These are phyloP conservation scores for Capsicum rhomboideum DNA, from an alignment of 257 asterid species.

Conservation along the genomic window DNA sequence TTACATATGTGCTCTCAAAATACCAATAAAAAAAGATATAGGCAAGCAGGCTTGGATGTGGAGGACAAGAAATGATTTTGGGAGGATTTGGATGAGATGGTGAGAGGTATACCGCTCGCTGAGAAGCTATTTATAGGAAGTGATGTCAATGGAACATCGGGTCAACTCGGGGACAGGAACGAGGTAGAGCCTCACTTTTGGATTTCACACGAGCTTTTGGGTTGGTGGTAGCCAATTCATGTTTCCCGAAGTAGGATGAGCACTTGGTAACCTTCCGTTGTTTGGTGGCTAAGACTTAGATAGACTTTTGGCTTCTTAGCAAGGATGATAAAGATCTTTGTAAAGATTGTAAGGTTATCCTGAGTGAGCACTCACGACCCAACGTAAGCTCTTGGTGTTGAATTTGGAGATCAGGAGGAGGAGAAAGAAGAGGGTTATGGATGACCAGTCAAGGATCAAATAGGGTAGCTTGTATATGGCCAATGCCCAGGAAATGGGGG, in stretches of 20 bases:
- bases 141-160: not conserved
- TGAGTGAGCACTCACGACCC: too few species aligned
- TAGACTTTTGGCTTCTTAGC: too few species aligned
- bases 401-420: not conserved
- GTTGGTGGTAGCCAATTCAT: too few species aligned
- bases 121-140: not conserved
- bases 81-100: not conserved
- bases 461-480: not conserved
- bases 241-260: too few species aligned
- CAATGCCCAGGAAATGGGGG: not conserved
- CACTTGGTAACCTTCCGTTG: too few species aligned
- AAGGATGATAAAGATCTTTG: too few species aligned
- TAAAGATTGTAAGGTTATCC: too few species aligned
- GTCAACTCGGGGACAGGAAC: not conserved
- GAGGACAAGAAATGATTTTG: not conserved
- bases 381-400: not conserved
- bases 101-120: not conserved
- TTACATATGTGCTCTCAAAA: not conserved
- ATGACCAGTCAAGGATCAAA: not conserved
- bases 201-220: too few species aligned
- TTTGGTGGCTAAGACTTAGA: too few species aligned
- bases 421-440: not conserved
- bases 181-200: too few species aligned
- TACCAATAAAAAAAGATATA: not conserved
- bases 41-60: not conserved